These are phyloP conservation scores for Triticum dicoccoides DNA, from an alignment of 176 grass and related monocot genomes.

Conservation along the genomic window DNA sequence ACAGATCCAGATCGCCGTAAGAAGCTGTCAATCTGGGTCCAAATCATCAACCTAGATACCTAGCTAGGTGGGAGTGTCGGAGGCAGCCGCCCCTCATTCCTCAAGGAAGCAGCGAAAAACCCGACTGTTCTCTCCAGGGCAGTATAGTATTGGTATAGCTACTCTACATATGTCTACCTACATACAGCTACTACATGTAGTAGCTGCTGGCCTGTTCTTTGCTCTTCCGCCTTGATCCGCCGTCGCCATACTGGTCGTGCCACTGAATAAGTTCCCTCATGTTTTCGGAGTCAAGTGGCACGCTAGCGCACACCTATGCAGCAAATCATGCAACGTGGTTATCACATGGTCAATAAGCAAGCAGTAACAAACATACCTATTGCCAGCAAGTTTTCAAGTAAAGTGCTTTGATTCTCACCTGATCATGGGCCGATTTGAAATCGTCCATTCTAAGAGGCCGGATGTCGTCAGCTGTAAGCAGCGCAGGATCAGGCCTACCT, in stretches of 20 bases:
- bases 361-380: not conserved
- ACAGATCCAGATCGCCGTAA: constrained; percentile 10
- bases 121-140: not conserved
- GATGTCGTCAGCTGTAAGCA: constrained; percentile 40
- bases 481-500: constrained; percentile 48
- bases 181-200: constrained; percentile 48
- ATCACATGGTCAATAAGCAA: constrained; percentile 10
- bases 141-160: not conserved
- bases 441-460: constrained; percentile 70
- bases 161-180: constrained; percentile 30
- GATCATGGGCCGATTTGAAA: constrained; percentile 56
- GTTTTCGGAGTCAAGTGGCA: constrained; percentile 52
- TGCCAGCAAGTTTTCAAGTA: not conserved
- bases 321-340: not conserved
- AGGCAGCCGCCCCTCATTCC: not conserved
- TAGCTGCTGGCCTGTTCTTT: constrained; percentile 40
- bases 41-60: not conserved
- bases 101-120: not conserved
- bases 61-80: not conserved
- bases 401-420: constrained; percentile 34
- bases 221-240: constrained; percentile 71
- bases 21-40: not conserved
- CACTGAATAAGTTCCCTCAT: constrained; percentile 54
- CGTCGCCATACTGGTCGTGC: constrained; percentile 64
- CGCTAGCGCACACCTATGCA: constrained; percentile 66